These are phyloP conservation scores for Chernovozyma aurita DNA, from an alignment of 1,139 yeast species.

Conservation along the genomic window DNA sequence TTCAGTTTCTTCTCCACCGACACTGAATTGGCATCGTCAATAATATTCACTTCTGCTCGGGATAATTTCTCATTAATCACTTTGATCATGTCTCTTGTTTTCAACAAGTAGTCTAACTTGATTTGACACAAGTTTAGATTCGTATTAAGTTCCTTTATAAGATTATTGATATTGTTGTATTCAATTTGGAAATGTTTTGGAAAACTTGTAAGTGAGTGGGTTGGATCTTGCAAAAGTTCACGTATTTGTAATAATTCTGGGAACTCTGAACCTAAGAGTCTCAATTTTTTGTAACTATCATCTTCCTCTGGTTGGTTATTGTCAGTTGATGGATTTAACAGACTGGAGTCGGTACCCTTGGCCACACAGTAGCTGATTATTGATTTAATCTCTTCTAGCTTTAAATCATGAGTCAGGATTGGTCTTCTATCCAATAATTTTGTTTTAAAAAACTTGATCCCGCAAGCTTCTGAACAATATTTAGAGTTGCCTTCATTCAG, in stretches of 20 bases:
- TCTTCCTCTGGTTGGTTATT: conserved; percentile 3
- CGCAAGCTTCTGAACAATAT: conserved; percentile 76
- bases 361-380: not conserved
- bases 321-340: not conserved
- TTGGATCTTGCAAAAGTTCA: conserved; percentile 22
- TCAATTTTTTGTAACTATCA: conserved; percentile 13
- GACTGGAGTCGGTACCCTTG: not conserved
- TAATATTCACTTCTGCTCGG: conserved; percentile 7
- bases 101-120: conserved; percentile 20
- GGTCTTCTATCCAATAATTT: conserved; percentile 16
- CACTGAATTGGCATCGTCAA: not conserved
- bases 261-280: conserved; percentile 26
- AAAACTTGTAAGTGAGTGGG: conserved; percentile 13
- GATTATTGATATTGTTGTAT: conserved; percentile 16
- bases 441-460: conserved; percentile 45
- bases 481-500: conserved; percentile 42
- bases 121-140: conserved; percentile 16
- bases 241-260: conserved; percentile 38
- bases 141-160: conserved; percentile 17
- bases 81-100: conserved; percentile 33
- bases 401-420: conserved; percentile 13
- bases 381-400: conserved; percentile 17
- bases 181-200: conserved; percentile 25
- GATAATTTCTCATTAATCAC: conserved; percentile 32
- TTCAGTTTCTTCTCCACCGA: conserved; percentile 12